These are phyloP conservation scores for Fusarium oxysporum DNA, from an alignment of 2,329 filamentous ascomycete genomes.

Conservation along the genomic window DNA sequence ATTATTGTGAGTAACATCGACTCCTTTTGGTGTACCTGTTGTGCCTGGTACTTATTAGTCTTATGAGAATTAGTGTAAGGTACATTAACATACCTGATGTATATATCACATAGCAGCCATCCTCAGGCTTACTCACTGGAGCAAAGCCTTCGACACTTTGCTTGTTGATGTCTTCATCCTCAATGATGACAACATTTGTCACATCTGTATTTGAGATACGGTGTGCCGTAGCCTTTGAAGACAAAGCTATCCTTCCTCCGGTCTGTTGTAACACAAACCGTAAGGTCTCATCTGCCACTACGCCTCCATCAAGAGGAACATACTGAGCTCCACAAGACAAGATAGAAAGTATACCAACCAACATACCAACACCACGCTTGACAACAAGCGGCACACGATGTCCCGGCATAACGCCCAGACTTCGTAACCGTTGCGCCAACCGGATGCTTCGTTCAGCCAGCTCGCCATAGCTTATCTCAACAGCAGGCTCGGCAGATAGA, in stretches of 20 bases:
- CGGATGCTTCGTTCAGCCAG: slow-evolving; percentile 51
- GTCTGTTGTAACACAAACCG: slow-evolving; percentile 62
- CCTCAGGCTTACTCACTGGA: slow-evolving; percentile 30
- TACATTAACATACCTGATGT: slow-evolving; percentile 58
- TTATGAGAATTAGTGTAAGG: accelerated
- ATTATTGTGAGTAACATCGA: slow-evolving; percentile 66
- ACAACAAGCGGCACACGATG: slow-evolving; percentile 66
- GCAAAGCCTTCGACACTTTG: neutral
- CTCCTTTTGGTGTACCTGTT: slow-evolving; percentile 69
- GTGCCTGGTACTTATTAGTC: slow-evolving; percentile 51
- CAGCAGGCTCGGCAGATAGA: slow-evolving; percentile 44
- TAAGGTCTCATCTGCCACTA: slow-evolving; percentile 61
- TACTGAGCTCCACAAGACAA: slow-evolving; percentile 69
- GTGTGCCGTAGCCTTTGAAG: slow-evolving; percentile 52
- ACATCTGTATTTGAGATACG: slow-evolving; percentile 38
- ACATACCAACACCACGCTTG: slow-evolving; percentile 66
- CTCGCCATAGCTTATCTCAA: slow-evolving; percentile 59
- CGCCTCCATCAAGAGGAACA: slow-evolving; percentile 67
- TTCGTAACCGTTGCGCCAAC: slow-evolving; percentile 55
- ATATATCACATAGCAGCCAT: slow-evolving; percentile 64
- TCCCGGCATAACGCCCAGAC: slow-evolving; percentile 55
- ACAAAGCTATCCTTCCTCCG: slow-evolving; percentile 57
- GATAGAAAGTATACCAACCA: slow-evolving; percentile 66
- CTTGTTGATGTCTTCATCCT: slow-evolving; percentile 29
- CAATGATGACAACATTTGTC: slow-evolving; percentile 46